Percentiles rank a stretch among this genome's conserved stretches.
These are phyloP conservation scores for Cnidoscolus chayamansa DNA, from an alignment of 441 rosid species.

Conservation along the genomic window DNA sequence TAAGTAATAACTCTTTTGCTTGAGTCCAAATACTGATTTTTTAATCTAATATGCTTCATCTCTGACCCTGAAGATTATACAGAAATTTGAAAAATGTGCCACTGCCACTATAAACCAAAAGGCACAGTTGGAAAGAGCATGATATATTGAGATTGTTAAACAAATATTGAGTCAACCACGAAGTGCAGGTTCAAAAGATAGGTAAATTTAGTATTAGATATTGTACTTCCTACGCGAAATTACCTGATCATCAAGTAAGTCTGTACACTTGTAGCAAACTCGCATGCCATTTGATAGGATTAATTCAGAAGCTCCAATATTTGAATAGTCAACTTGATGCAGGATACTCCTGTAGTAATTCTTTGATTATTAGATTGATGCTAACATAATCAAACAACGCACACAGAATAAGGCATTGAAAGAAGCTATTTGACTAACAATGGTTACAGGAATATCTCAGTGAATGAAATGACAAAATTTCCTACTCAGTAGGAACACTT, in stretches of 20 bases:
- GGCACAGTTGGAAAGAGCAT: not conserved
- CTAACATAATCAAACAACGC: constrained; percentile 12
- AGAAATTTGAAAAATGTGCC: too few relatives aligned
- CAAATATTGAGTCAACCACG: not conserved
- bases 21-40: too few relatives aligned
- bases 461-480: not conserved
- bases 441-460: not conserved
- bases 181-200: not conserved
- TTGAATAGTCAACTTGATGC: constrained; percentile 61
- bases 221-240: constrained; percentile 18
- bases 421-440: not conserved
- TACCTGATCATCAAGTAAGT: constrained; percentile 97
- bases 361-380: constrained; percentile 25
- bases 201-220: constrained; percentile 5
- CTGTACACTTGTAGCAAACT: constrained; percentile 81
- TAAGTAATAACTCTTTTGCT: too few relatives aligned
- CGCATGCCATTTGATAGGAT: constrained; percentile 88
- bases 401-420: constrained; percentile 4
- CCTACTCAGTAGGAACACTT: not conserved
- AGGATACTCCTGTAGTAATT: constrained; percentile 50
- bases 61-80: not conserved
- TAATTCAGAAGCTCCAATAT: constrained; percentile 77
- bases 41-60: not conserved
- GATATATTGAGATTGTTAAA: constrained; percentile 1
- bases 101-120: not conserved